A percentile compares a stretch with the other conserved stretches of the same genome.
Conservation (phyloP, 2,329 filamentous ascomycete genomes). For the Penicillium sp. region DNA sequence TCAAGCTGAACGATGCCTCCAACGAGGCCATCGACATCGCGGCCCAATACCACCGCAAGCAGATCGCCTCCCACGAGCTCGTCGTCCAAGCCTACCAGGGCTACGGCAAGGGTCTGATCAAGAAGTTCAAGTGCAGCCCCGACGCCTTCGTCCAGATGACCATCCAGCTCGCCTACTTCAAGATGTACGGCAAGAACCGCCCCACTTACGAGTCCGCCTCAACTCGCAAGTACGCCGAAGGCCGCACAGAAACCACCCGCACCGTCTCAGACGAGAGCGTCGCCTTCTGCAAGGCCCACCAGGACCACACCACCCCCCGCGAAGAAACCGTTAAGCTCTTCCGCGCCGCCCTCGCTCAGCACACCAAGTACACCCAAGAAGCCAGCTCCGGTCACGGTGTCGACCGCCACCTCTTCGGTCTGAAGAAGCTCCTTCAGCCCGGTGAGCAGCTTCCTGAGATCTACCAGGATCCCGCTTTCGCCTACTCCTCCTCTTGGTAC, state of each 20-base stretch:
- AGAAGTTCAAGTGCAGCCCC: constrained; percentile 98
- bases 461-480: constrained; percentile 82
- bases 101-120: constrained; percentile 97
- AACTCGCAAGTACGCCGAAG: constrained; percentile 91
- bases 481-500: constrained; percentile 86
- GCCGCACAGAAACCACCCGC: constrained; percentile 94
- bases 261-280: constrained; percentile 88
- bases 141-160: constrained; percentile 98
- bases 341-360: constrained; percentile 76
- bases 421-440: constrained; percentile 84
- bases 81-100: constrained; percentile 94
- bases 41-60: constrained; percentile 72
- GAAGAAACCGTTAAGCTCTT: constrained; percentile 73
- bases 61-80: constrained; percentile 87
- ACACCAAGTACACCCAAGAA: constrained; percentile 87
- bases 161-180: constrained; percentile 96
- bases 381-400: constrained; percentile 92
- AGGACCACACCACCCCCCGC: constrained; percentile 64
- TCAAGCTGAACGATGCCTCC: constrained; percentile 74
- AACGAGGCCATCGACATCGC: constrained; percentile 78
- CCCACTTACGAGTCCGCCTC: constrained; percentile 97
- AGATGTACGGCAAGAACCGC: constrained; percentile 98
- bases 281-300: constrained; percentile 86
- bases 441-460: constrained; percentile 80
- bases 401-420: constrained; percentile 93